Base-by-base conservation (phyloP, 768 basidiomycete genomes). In the Tremella fuciformis region DNA sequence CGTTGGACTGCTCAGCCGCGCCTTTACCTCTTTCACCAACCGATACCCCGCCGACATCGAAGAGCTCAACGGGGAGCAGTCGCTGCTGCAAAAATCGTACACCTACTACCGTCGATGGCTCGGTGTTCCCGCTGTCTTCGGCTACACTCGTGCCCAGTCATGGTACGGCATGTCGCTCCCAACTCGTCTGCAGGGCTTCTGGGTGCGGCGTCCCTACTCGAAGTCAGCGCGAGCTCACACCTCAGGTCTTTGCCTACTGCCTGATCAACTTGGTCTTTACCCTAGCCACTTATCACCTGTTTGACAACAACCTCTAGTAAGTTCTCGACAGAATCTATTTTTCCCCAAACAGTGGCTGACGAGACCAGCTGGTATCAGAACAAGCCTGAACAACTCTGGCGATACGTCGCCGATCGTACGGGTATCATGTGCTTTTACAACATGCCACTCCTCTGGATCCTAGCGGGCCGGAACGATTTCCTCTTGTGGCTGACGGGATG, bases 391-490 rank as follows among this genome's bases (percentile, higher is more conserved):
- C 62, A 63, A 25, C 40, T 60, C 44, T 49, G 26, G 13, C 41
- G 66, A 48, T 64, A 64, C 25, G 21, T 67, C 13, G 53, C 59
- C n/a, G 66, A 67, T 49, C 22, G 66, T 15, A 67, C 66, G 3
- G 67, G 58, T 25, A 69, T 69, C 44, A 62, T 69, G 58, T 39
- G 48, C 18, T 65, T 69, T 49, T 69, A 64, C 46, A 65, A 69
- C 39, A 21, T 69, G 1, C 67, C 67, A 8, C 55, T 69, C 6
- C 59, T 69, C 2, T 69, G 67, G 67, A 39, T 54, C 18, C 42
- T 65, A 16, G 67, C 67, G 9, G 64, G 62, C 7, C 29, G 67
- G 26, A 69, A 69, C 50, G 64, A 69, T 49, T 34, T 69, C 16
- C 25, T 69, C 19, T 47, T 69, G n/a, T 69, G 61, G 60, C 3